A percentile compares a stretch with the other conserved stretches of the same genome.
phyloP scores from a whole-genome alignment of 2,329 filamentous ascomycete species.

The Thielaviopsis populi region DNA sequence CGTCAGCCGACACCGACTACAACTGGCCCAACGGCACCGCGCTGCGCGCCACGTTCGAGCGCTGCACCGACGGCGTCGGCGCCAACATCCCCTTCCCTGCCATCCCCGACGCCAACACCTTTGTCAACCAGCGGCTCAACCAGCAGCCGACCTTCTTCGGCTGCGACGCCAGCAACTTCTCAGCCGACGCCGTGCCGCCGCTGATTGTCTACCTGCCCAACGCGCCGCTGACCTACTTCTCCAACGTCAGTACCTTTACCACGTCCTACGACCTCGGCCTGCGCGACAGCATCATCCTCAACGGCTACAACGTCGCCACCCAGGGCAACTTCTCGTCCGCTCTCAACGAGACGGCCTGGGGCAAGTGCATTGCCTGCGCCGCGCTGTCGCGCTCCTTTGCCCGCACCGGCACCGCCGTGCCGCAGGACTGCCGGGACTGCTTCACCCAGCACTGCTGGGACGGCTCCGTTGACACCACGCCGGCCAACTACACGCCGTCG shows the following conservation, averaged over 20 bases:
- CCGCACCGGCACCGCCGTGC: slow-evolving; percentile 53
- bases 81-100: slow-evolving; percentile 43
- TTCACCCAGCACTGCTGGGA: slow-evolving; percentile 87
- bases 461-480: slow-evolving; percentile 38
- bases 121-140: slow-evolving; percentile 44
- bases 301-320: slow-evolving; percentile 73
- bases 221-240: slow-evolving; percentile 58
- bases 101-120: slow-evolving; percentile 40
- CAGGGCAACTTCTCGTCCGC: slow-evolving; percentile 68
- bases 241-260: slow-evolving; percentile 69
- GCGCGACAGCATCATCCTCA: slow-evolving; percentile 68
- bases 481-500: slow-evolving; percentile 11
- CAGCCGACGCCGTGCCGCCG: slow-evolving; percentile 39
- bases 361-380: slow-evolving; percentile 75
- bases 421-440: slow-evolving; percentile 58
- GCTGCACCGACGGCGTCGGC: slow-evolving; percentile 32
- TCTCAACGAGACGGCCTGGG: slow-evolving; percentile 42
- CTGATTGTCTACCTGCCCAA: slow-evolving; percentile 82
- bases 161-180: slow-evolving; percentile 42
- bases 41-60: slow-evolving; percentile 41
- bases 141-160: slow-evolving; percentile 48
- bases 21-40: slow-evolving; percentile 48
- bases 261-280: slow-evolving; percentile 46
- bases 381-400: slow-evolving; percentile 62
- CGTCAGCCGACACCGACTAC: slow-evolving; percentile 42